phyloP scores from a whole-genome alignment of 2,329 filamentous ascomycete species.

The Claviceps sp. region DNA sequence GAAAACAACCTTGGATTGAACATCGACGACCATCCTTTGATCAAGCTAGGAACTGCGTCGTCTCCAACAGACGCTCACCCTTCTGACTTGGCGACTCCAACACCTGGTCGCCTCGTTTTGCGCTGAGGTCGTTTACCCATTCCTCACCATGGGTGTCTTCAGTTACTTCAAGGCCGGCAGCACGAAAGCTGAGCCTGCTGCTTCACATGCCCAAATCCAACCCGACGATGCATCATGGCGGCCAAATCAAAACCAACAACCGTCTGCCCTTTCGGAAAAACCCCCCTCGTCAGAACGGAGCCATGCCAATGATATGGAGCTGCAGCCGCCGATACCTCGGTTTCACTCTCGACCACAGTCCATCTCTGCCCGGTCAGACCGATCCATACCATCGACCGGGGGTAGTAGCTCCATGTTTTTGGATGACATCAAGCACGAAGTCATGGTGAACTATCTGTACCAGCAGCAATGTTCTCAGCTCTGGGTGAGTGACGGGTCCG shows the following conservation, averaged over 20 bases:
- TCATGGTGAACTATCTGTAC: slow-evolving; percentile 74
- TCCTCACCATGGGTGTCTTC: slow-evolving; percentile 42
- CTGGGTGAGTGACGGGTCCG: slow-evolving; percentile 59
- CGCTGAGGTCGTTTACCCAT: not conserved
- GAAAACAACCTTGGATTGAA: too few relatives aligned
- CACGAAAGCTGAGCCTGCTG: slow-evolving; percentile 7
- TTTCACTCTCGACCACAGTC: slow-evolving; percentile 20
- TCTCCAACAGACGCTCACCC: not conserved
- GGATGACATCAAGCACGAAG: slow-evolving; percentile 66
- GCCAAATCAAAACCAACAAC: slow-evolving; percentile 12
- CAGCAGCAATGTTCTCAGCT: slow-evolving; percentile 64
- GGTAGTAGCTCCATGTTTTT: slow-evolving; percentile 44
- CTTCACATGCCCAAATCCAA: slow-evolving; percentile 5
- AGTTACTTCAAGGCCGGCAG: slow-evolving; percentile 45
- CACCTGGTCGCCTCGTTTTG: not conserved
- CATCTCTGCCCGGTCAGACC: slow-evolving; percentile 32
- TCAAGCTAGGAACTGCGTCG: too few relatives aligned
- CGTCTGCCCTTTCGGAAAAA: slow-evolving; percentile 24
- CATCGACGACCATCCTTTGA: too few relatives aligned
- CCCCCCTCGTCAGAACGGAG: slow-evolving; percentile 12
- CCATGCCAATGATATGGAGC: slow-evolving; percentile 29
- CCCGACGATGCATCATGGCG: slow-evolving; percentile 10
- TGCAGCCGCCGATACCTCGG: slow-evolving; percentile 33
- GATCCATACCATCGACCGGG: slow-evolving; percentile 23
- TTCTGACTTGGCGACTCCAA: not conserved